Evolutionary conservation across 306 rosid species (phyloP), one percentile per base, ranked within the genome.

Genomic region (Rosa rugosa): DNA sequence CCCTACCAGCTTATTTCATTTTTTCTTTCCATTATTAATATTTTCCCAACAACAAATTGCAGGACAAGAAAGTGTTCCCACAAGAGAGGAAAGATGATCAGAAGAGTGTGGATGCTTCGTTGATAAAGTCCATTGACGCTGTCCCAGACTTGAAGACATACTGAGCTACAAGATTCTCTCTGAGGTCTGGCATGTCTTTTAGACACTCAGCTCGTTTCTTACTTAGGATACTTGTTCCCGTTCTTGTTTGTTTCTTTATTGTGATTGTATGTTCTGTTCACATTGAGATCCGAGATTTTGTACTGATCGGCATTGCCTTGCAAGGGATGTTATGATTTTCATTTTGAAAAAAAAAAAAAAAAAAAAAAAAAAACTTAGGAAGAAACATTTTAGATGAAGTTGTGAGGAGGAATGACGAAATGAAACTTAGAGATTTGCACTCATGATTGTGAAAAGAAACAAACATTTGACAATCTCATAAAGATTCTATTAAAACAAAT

Each of bases 31-130:
- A 14, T 56, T 27, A 71, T 31, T 49, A 71, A 49, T 71, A 47
- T 50, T 66, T 41, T 45, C 31, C 60, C 38, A 17, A 11, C 53
- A 60, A 31, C 44, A 25, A 71, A 62, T 42, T 82, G 69, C 63
- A 93, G 98, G 97, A 91, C 72, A 93, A 90, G 73, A 87, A 78
- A 27, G 85, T 65, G 17, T 86, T 93, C 77, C 93, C 98, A 31
- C 92, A 90, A 49, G 88, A 83, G 84, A 93, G 88, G 82, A 93
- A 91, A 50, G 98, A 93, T 40, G 95, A 90, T 64, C 98, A 93
- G 82, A 93, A 93, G 81, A 73, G 80, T 0, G 89, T 93, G 70
- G 97, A 91, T 74, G 62, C 88, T 1, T 79, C 81, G 0, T 80
- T 93, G 85, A 23, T 93, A 4, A 90, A 90, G 82, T 85, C 90